These are phyloP conservation scores for Gracilaria caudata DNA, from an alignment of 23 red algal genomes.

Conservation along the genomic window DNA sequence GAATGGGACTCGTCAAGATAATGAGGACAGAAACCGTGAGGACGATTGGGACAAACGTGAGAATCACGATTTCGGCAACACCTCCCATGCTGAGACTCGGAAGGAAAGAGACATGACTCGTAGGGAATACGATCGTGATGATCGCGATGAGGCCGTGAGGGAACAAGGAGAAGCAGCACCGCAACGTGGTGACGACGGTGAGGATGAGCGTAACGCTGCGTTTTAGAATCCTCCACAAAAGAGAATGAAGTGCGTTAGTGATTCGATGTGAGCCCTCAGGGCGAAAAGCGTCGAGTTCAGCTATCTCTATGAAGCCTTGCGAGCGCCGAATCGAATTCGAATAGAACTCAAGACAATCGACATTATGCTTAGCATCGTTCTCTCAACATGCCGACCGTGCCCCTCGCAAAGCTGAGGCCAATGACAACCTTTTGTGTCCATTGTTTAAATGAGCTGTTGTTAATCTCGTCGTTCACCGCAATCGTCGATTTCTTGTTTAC, in stretches of 20 bases:
- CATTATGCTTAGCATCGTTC: slow-evolving; percentile 29
- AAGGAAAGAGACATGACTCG: neutral
- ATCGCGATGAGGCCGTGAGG: neutral
- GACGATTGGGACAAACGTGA: slow-evolving; percentile 10
- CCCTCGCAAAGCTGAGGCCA: slow-evolving; percentile 39
- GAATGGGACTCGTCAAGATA: slow-evolving; percentile 20
- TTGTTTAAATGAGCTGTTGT: slow-evolving; percentile 51
- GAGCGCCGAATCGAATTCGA: slow-evolving; percentile 32
- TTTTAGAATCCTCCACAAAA: slow-evolving; percentile 27
- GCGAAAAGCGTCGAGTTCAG: neutral
- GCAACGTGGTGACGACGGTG: slow-evolving; percentile 12
- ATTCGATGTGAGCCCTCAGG: slow-evolving; percentile 19
- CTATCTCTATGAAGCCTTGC: slow-evolving; percentile 29
- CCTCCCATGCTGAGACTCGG: neutral
- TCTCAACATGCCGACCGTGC: slow-evolving; percentile 31
- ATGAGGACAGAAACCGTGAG: slow-evolving; percentile 8
- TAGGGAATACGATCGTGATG: slow-evolving; percentile 18
- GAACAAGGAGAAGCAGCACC: neutral
- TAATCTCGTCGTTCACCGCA: slow-evolving; percentile 38
- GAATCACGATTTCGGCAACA: neutral
- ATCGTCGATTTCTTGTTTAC: slow-evolving; percentile 16
- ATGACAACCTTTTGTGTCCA: slow-evolving; percentile 43
- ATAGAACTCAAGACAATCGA: slow-evolving; percentile 40
- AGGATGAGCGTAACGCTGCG: slow-evolving; percentile 39
- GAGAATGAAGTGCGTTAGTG: slow-evolving; percentile 21